Evolutionary conservation across 768 basidiomycete species (phyloP), one percentile per base, ranked within the genome.

Genomic region (Megacollybia marginata): DNA sequence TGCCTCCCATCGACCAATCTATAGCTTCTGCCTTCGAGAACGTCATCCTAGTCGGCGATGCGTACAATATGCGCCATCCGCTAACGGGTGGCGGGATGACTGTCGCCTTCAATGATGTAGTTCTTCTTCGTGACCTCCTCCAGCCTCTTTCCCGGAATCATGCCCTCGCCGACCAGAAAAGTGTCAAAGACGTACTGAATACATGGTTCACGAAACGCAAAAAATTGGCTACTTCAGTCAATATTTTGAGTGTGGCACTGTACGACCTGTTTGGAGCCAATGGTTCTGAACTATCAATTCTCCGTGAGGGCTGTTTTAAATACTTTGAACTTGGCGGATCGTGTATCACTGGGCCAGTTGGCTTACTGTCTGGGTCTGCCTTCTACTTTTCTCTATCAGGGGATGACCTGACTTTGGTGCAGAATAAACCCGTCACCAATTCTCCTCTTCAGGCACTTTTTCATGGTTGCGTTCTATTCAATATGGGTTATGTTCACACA

Each of bases 51-150:
- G 72, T 96, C 33, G 96, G 96, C 1, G 96, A 98, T 62, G 83
- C 95, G 2, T 95, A 92, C 87, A 99, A 98, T 63, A 98, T 98
- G 94, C 88, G 96, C 0, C 96, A 99, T 65, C 96, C 96, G 2
- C 75, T 99, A 18, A 99, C 96, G 0, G 96, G 96, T 5, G 92
- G 93, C 10, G 96, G 96, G 5, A 99, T 99, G 96, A 94, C 93
- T 0, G 95, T 97, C 35, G 93, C 92, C 2, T 71, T 98, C 44
- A 76, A 82, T 59, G 96, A 98, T 56, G 86, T 88, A 5, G 85
- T 92, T 12, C 55, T 88, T 32, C 74, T 98, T 12, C 66, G 81
- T 33, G 68, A 79, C 13, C 69, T 90, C 51, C 70, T 96, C 1
- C 68, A 67, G 1, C 33, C 13, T 60, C 19, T 59, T 67, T 52